These are phyloP conservation scores for Daldinia sp. DNA, from an alignment of 2,329 filamentous ascomycete species.

Conservation along the genomic window DNA sequence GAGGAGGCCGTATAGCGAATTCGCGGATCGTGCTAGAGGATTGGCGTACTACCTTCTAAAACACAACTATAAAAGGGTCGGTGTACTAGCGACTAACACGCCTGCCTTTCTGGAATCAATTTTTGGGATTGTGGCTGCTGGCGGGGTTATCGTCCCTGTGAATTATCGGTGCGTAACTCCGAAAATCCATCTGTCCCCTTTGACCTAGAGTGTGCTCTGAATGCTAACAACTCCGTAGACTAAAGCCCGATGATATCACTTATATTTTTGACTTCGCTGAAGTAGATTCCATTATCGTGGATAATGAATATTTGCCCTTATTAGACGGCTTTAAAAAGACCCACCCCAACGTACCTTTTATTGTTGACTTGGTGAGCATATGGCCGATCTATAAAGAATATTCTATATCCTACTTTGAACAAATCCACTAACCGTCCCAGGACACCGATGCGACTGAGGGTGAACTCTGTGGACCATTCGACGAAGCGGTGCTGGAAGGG, in stretches of 20 bases:
- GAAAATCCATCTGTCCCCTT: not conserved
- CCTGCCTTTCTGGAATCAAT: conserved; percentile 93
- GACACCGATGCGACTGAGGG: conserved; percentile 85
- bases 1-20: conserved; percentile 81
- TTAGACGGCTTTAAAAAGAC: conserved; percentile 73
- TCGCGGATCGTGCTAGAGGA: conserved; percentile 87
- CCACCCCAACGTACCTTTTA: conserved; percentile 74
- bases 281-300: conserved; percentile 87
- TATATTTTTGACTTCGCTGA: conserved; percentile 93
- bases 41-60: conserved; percentile 88
- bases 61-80: conserved; percentile 79
- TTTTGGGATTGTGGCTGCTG: conserved; percentile 86
- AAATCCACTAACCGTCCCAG: conserved; percentile 50
- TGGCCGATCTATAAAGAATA: not conserved
- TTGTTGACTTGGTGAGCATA: conserved; percentile 73
- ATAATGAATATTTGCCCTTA: conserved; percentile 80
- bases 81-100: conserved; percentile 91
- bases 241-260: conserved; percentile 77
- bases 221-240: conserved; percentile 32
- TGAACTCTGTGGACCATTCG: conserved; percentile 81
- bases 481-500: conserved; percentile 85
- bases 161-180: conserved; percentile 60
- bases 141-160: conserved; percentile 77
- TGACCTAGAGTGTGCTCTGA: not conserved
- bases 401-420: not conserved